phyloP scores from a whole-genome alignment of 1,284 basidiomycete genomes.

The Pseudozyma pruni region DNA sequence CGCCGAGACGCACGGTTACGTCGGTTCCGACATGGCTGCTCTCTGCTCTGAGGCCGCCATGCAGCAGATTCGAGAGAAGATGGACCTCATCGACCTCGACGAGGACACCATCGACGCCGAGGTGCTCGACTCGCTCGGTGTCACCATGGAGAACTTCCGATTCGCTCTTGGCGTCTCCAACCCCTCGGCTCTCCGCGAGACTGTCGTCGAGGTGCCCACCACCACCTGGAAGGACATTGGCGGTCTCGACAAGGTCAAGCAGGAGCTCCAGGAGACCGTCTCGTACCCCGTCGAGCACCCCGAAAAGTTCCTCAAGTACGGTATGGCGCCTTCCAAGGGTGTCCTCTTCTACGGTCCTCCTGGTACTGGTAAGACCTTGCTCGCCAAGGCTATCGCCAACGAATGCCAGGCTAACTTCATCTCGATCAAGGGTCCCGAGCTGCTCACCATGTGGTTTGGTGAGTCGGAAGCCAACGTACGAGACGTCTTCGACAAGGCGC shows the following conservation, averaged over 20 bases:
- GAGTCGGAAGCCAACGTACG: conserved; percentile 99
- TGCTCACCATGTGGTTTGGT: conserved; percentile 99
- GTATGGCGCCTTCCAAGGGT: conserved; percentile 99
- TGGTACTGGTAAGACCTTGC: conserved; percentile 93
- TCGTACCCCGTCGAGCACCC: conserved; percentile 99
- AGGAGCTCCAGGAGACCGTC: conserved; percentile 98
- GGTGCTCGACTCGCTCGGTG: conserved; percentile 92
- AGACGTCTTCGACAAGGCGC: conserved; percentile 99
- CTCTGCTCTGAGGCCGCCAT: conserved; percentile 97
- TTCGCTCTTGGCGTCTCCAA: conserved; percentile 93
- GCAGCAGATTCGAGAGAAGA: conserved; percentile 99
- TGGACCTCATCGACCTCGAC: conserved; percentile 85
- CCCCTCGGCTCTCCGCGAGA: conserved; percentile 95
- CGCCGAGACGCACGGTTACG: conserved; percentile 98
- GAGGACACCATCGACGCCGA: conserved; percentile 94
- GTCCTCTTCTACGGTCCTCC: conserved; percentile 97
- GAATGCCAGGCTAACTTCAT: conserved; percentile 99
- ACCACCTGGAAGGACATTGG: conserved; percentile 99
- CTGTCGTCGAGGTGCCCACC: conserved; percentile 93
- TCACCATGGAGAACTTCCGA: conserved; percentile 99
- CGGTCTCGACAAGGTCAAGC: conserved; percentile 99
- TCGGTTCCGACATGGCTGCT: conserved; percentile 95
- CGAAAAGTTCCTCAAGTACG: conserved; percentile 99
- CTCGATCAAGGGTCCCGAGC: conserved; percentile 93
- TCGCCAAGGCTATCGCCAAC: conserved; percentile 97